These are phyloP conservation scores for Xylaria sp. DNA, from an alignment of 2,329 filamentous ascomycete species.

Conservation along the genomic window DNA sequence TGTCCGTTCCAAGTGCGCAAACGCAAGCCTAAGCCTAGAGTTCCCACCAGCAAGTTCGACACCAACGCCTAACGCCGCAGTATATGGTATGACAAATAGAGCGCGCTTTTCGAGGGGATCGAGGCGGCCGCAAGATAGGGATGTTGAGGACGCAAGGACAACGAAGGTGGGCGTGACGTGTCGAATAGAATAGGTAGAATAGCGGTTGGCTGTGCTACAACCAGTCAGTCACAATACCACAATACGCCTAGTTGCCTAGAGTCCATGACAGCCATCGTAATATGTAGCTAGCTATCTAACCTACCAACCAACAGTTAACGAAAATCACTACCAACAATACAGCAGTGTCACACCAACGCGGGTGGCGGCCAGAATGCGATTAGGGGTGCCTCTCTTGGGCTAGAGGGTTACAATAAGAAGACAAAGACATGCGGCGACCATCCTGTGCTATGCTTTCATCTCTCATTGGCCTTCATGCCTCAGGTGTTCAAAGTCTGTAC, in stretches of 20 bases:
- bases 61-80: slow-evolving; percentile 59
- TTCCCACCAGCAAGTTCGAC: slow-evolving; percentile 59
- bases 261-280: neutral
- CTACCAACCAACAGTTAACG: slow-evolving; percentile 4
- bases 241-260: neutral
- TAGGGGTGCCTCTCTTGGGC: slow-evolving; percentile 16
- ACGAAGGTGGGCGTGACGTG: slow-evolving; percentile 24
- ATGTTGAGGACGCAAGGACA: slow-evolving; percentile 38
- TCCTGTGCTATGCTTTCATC: slow-evolving; percentile 22
- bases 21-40: slow-evolving; percentile 57
- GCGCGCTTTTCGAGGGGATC: slow-evolving; percentile 53
- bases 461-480: slow-evolving; percentile 23
- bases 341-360: slow-evolving; percentile 13
- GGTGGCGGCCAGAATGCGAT: slow-evolving; percentile 14
- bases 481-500: slow-evolving; percentile 13
- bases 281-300: slow-evolving; percentile 13
- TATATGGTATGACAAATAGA: slow-evolving; percentile 57
- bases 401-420: slow-evolving; percentile 26
- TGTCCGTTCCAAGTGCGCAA: slow-evolving; percentile 59
- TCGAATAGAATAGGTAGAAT: neutral
- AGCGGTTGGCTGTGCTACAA: slow-evolving; percentile 17
- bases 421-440: slow-evolving; percentile 22
- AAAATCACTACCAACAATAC: slow-evolving; percentile 5
- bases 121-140: slow-evolving; percentile 56
- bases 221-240: slow-evolving; percentile 17